Evolutionary conservation across 2,329 filamentous ascomycete genomes (phyloP).

Genomic region (Aspergillus proliferans): DNA sequence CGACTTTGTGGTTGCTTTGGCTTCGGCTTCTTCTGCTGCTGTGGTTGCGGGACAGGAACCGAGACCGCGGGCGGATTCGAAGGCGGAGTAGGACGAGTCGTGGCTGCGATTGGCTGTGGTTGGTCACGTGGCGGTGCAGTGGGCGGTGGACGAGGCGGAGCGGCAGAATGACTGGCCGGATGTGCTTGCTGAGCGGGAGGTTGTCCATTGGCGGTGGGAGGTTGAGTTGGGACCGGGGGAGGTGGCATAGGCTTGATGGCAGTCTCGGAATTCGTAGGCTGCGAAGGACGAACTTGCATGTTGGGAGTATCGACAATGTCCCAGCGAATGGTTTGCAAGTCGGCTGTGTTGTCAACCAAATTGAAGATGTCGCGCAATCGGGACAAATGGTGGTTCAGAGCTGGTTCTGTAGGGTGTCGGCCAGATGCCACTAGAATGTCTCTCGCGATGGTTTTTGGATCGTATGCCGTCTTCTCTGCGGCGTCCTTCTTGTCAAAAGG

Average conservation of each 20-base stretch:
- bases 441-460: conserved; percentile 56
- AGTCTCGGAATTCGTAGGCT: not conserved
- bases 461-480: conserved; percentile 47
- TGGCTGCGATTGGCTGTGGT: not conserved
- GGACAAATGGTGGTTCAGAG: conserved; percentile 56
- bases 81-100: not conserved
- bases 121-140: conserved; percentile 11
- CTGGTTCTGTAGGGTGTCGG: conserved; percentile 53
- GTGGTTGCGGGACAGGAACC: not conserved
- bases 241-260: not conserved
- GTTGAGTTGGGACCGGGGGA: not conserved
- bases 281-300: not conserved
- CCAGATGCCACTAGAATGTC: conserved; percentile 58
- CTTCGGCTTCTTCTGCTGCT: not conserved
- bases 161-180: not conserved
- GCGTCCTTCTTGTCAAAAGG: conserved; percentile 36
- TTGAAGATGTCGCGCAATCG: conserved; percentile 38
- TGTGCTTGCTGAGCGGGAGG: not conserved
- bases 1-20: not conserved
- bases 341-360: conserved; percentile 41
- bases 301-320: conserved; percentile 47
- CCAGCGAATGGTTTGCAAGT: conserved; percentile 56
- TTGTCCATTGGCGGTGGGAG: not conserved
- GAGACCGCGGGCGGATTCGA: not conserved
- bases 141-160: conserved; percentile 9